A percentile compares a stretch with the other conserved stretches of the same genome.
Conservation (phyloP, 768 basidiomycete species). For the Multifurca ochricompacta region DNA sequence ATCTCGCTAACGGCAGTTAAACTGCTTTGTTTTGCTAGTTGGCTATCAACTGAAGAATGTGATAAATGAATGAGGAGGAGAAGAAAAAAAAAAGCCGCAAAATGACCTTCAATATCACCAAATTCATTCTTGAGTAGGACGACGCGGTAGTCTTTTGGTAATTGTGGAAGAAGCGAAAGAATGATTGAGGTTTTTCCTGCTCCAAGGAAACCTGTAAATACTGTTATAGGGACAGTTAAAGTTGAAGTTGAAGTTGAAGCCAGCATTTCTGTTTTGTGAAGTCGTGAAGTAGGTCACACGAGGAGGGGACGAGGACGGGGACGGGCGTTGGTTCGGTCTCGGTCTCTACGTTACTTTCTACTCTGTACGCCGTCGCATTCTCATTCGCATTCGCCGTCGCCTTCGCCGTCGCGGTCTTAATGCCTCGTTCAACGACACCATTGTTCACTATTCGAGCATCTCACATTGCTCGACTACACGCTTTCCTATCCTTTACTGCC, state of each 20-base stretch:
- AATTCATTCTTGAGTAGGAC: slow-evolving; percentile 96
- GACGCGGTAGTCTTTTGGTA: slow-evolving; percentile 81
- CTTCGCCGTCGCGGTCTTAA: too few species aligned
- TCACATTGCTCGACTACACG: slow-evolving; percentile 56
- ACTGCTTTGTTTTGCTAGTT: slow-evolving; percentile 78
- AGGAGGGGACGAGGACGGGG: too few species aligned
- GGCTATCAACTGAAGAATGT: slow-evolving; percentile 69
- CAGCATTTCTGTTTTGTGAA: too few species aligned
- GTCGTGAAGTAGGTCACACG: too few species aligned
- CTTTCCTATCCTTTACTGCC: slow-evolving; percentile 54
- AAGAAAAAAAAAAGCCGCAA: too few species aligned
- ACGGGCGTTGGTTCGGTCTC: too few species aligned
- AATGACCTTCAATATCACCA: slow-evolving; percentile 79
- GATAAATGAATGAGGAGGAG: neutral
- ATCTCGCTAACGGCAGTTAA: slow-evolving; percentile 89
- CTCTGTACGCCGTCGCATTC: too few species aligned
- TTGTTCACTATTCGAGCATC: slow-evolving; percentile 36
- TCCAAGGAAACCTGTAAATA: slow-evolving; percentile 91
- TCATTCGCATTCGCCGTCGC: too few species aligned
- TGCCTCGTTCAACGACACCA: neutral
- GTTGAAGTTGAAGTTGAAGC: neutral
- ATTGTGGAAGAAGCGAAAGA: slow-evolving; percentile 69
- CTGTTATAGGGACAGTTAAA: slow-evolving; percentile 70
- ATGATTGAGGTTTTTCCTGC: slow-evolving; percentile 79
- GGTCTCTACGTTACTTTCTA: too few species aligned